Base-by-base conservation (phyloP, 2,329 filamentous ascomycete genomes). In the Zymoseptoria crescenta region DNA sequence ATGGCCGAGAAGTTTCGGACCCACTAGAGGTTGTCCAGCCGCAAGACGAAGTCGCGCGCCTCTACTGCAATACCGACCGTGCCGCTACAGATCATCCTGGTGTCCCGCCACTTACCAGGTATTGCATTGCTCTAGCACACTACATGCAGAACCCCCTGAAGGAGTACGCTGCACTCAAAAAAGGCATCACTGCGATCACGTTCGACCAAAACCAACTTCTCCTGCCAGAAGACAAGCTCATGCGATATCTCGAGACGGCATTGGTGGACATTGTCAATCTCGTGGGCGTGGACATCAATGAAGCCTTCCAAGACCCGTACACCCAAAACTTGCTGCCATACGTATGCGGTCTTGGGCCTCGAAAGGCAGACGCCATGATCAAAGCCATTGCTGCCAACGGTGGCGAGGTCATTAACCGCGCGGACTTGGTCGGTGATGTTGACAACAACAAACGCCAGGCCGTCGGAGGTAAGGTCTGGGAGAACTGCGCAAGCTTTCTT, bases 231-330 rank as follows among this genome's bases (percentile, higher is more conserved):
- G 93, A 97, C 45, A 92, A 96, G 76, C 81, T 99, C 48, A 78
- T 87, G 62, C 91, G 89, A 72, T 85, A 91, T 61, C 81, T 99
- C 16, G 94, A 99, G 69, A 95, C 89, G n/a, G 91, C 93, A 51
- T 89, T 99, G 85, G 93, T 99, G 9, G 94, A 99, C 72, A 96
- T 96, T 82, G 94, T 99, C 67, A 99, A 99, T 72, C 84, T 99
- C 50, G 91, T 92, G 52, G 94, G 94, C 70, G 90, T 99, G 45
- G 90, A 97, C 68, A 88, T 99, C 70, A 96, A 96, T 68, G 92
- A 96, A 65, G 91, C 92, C 13, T 86, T 96, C 58, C 81, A 81
- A 49, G 90, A 96, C 72, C 72, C 85, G 1, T 91, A 94, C 69
- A 88, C 89, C 8, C 91, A 91, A 13, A 94, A 93, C 64, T 81